Percentiles rank a stretch among this genome's conserved stretches.
Evolutionary conservation across 371 early-diverging fungal species (phyloP).

Genomic region (Mucor circinelloides): DNA sequence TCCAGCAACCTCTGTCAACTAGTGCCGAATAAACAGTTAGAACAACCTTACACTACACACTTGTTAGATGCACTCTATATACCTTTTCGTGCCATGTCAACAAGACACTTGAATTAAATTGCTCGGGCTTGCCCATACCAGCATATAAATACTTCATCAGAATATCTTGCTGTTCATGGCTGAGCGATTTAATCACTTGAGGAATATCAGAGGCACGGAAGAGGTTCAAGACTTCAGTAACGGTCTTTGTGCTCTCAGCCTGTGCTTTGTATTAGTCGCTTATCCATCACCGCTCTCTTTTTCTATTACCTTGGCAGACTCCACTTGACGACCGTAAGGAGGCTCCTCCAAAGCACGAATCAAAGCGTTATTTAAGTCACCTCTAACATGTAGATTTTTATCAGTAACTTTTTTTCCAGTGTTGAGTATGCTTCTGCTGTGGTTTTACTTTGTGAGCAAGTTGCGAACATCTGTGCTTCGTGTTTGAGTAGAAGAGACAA

Average conservation of each 20-base stretch:
- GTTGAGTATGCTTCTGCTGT: neutral
- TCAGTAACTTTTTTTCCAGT: neutral
- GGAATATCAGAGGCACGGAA: constrained; percentile 73
- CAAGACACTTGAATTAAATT: constrained; percentile 78
- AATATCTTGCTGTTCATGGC: constrained; percentile 69
- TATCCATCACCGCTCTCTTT: neutral
- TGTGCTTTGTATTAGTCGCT: constrained; percentile 15
- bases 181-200: constrained; percentile 60
- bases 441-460: constrained; percentile 44
- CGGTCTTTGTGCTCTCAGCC: constrained; percentile 73
- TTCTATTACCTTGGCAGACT: constrained; percentile 68
- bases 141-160: constrained; percentile 92
- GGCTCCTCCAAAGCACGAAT: constrained; percentile 74
- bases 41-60: too few species aligned
- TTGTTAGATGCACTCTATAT: neutral
- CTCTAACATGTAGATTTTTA: constrained; percentile 40
- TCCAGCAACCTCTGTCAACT: constrained; percentile 85
- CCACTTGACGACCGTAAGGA: constrained; percentile 78
- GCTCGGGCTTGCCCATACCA: constrained; percentile 87
- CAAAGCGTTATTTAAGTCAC: constrained; percentile 71
- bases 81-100: constrained; percentile 95
- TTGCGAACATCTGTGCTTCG: constrained; percentile 68
- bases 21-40: neutral
- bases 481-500: constrained; percentile 55
- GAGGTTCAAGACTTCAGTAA: constrained; percentile 78